phyloP scores from a whole-genome alignment of 2,329 filamentous ascomycete genomes.

The Fusarium cyanostomum region DNA sequence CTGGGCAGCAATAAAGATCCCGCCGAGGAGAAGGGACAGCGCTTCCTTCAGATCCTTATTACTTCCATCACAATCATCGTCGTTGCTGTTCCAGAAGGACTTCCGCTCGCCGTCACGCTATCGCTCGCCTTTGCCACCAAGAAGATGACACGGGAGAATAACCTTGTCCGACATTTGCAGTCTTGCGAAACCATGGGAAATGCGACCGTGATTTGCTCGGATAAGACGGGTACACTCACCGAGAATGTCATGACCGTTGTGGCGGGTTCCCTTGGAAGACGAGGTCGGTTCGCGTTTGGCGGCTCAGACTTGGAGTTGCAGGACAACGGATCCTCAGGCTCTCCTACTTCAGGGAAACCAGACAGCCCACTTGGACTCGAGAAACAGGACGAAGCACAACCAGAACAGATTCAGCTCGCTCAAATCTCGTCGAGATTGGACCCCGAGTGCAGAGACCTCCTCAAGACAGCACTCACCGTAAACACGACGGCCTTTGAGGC shows the following conservation, averaged over 20 bases:
- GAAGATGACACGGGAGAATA: slow-evolving; percentile 75
- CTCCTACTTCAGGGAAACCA: neutral
- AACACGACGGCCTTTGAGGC: slow-evolving; percentile 67
- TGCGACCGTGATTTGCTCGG: slow-evolving; percentile 78
- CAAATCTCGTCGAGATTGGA: slow-evolving; percentile 24
- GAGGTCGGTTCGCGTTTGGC: slow-evolving; percentile 54
- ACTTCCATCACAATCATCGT: slow-evolving; percentile 72
- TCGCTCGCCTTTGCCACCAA: slow-evolving; percentile 74
- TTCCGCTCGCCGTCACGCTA: slow-evolving; percentile 73
- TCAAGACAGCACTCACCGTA: slow-evolving; percentile 54
- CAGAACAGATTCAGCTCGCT: neutral
- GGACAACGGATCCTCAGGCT: slow-evolving; percentile 31
- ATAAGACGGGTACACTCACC: slow-evolving; percentile 55
- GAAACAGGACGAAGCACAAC: slow-evolving; percentile 5
- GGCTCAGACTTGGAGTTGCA: slow-evolving; percentile 46
- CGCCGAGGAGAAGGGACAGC: slow-evolving; percentile 63
- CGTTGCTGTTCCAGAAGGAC: slow-evolving; percentile 72
- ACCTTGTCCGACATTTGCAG: slow-evolving; percentile 71
- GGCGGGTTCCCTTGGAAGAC: slow-evolving; percentile 60
- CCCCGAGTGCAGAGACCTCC: slow-evolving; percentile 22
- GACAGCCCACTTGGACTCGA: neutral
- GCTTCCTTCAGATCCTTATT: slow-evolving; percentile 71
- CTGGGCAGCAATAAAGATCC: slow-evolving; percentile 61
- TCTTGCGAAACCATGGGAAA: slow-evolving; percentile 79
- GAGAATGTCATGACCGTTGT: slow-evolving; percentile 81